Evolutionary conservation across 352 stramenopile species (phyloP).

Genomic region (Phytophthora tentaculata): DNA sequence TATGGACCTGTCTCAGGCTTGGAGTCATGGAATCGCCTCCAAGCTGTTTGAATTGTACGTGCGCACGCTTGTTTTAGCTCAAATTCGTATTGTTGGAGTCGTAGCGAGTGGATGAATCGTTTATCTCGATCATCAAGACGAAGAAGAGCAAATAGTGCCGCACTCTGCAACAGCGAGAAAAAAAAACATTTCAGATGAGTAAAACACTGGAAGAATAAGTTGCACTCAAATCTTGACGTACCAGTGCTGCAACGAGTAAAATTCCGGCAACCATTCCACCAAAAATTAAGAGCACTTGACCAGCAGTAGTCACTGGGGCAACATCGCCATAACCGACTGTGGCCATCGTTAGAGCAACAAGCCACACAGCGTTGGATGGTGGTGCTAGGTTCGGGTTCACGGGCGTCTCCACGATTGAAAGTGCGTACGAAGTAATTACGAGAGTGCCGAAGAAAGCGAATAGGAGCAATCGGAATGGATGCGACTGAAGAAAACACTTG

Average conservation of each 20-base stretch:
- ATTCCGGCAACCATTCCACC: slow-evolving; percentile 77
- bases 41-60: slow-evolving; percentile 67
- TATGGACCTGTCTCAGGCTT: slow-evolving; percentile 12
- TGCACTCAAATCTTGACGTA: slow-evolving; percentile 26
- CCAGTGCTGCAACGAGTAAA: slow-evolving; percentile 69
- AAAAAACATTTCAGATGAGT: not conserved
- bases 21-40: slow-evolving; percentile 39
- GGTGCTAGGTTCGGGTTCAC: slow-evolving; percentile 71
- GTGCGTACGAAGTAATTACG: slow-evolving; percentile 63
- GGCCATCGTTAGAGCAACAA: slow-evolving; percentile 78
- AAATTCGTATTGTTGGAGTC: slow-evolving; percentile 48
- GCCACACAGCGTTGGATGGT: slow-evolving; percentile 66
- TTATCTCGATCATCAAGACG: slow-evolving; percentile 61
- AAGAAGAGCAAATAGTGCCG: slow-evolving; percentile 68
- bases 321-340: slow-evolving; percentile 82
- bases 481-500: slow-evolving; percentile 78
- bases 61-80: slow-evolving; percentile 54
- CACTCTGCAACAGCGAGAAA: slow-evolving; percentile 46
- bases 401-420: slow-evolving; percentile 70
- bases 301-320: slow-evolving; percentile 53
- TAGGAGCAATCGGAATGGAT: slow-evolving; percentile 69
- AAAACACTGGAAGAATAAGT: not conserved
- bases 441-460: slow-evolving; percentile 49
- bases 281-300: slow-evolving; percentile 65
- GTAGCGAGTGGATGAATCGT: slow-evolving; percentile 63